phyloP scores from a whole-genome alignment of 495 filamentous ascomycete genomes.

The Polyplosphaeria fusca region DNA sequence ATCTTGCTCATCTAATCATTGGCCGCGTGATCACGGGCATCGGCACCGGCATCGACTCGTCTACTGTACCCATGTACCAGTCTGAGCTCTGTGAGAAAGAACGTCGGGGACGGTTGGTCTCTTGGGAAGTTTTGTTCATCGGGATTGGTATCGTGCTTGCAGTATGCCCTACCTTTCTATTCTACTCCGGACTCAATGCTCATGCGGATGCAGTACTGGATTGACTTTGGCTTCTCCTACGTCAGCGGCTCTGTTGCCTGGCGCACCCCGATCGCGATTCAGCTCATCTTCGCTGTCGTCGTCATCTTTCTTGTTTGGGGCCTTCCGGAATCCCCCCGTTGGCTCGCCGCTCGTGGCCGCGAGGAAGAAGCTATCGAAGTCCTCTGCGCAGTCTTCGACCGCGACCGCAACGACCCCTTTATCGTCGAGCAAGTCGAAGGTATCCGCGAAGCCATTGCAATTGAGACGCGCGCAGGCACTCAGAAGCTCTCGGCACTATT shows the following conservation, averaged over 20 bases:
- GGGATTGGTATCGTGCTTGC: constrained; percentile 37
- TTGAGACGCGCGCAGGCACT: constrained; percentile 44
- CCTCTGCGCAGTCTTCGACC: constrained; percentile 34
- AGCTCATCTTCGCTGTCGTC: constrained; percentile 29
- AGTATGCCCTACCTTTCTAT: background rate
- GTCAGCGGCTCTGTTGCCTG: constrained; percentile 33
- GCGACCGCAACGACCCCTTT: constrained; percentile 32
- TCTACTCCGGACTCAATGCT: background rate
- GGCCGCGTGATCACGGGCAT: constrained; percentile 32
- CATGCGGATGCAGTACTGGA: constrained; percentile 11
- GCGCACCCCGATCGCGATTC: constrained; percentile 37
- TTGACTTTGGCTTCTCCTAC: constrained; percentile 30
- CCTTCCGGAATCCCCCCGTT: constrained; percentile 34
- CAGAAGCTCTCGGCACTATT: constrained; percentile 48
- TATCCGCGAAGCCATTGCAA: constrained; percentile 46
- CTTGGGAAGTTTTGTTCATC: constrained; percentile 36
- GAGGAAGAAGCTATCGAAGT: constrained; percentile 33
- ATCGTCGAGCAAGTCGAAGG: constrained; percentile 36
- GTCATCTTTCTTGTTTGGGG: constrained; percentile 29
- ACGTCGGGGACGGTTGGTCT: constrained; percentile 33
- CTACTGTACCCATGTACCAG: constrained; percentile 37
- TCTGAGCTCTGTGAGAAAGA: constrained; percentile 35
- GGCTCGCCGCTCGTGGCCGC: constrained; percentile 34
- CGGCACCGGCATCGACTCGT: constrained; percentile 35
- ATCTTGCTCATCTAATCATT: constrained; percentile 31